Conservation (phyloP, 441 rosid genomes). For the Euphorbia corollata region DNA sequence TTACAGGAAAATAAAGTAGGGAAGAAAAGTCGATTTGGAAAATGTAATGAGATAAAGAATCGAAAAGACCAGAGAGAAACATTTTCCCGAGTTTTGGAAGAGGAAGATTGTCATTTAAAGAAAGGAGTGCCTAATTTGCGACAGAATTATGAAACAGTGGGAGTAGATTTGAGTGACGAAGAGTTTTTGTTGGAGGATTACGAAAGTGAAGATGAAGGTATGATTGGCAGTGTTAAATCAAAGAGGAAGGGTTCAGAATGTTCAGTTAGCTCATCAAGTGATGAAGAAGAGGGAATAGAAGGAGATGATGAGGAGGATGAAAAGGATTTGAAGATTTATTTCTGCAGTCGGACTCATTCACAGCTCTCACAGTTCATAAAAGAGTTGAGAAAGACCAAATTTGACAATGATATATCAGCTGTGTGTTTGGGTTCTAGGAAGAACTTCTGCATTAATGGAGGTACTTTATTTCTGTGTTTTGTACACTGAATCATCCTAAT, state of each 20-base stretch:
- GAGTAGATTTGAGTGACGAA: slow-evolving; percentile 35
- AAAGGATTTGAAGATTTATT: slow-evolving; percentile 53
- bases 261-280: slow-evolving; percentile 49
- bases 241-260: slow-evolving; percentile 54
- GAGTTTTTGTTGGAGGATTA: slow-evolving; percentile 78
- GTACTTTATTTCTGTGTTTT: slow-evolving; percentile 25
- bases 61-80: slow-evolving; percentile 19
- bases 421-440: slow-evolving; percentile 80
- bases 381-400: slow-evolving; percentile 71
- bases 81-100: slow-evolving; percentile 21
- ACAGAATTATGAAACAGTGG: slow-evolving; percentile 24
- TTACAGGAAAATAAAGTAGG: slow-evolving; percentile 26
- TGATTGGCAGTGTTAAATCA: slow-evolving; percentile 25
- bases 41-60: slow-evolving; percentile 28
- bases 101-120: slow-evolving; percentile 19
- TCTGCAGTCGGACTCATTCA: slow-evolving; percentile 91
- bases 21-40: slow-evolving; percentile 28
- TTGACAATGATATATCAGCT: slow-evolving; percentile 41
- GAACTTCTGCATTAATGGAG: slow-evolving; percentile 81
- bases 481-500: slow-evolving; percentile 1
- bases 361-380: slow-evolving; percentile 84
- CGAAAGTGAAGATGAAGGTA: slow-evolving; percentile 63
- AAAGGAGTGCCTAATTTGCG: slow-evolving; percentile 21
- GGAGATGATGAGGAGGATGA: slow-evolving; percentile 32
- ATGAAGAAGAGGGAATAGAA: slow-evolving; percentile 40